Percentiles rank a stretch among this genome's conserved stretches.
phyloP scores from a whole-genome alignment of 2,329 filamentous ascomycete genomes.

The Achaetomium macrosporum region DNA sequence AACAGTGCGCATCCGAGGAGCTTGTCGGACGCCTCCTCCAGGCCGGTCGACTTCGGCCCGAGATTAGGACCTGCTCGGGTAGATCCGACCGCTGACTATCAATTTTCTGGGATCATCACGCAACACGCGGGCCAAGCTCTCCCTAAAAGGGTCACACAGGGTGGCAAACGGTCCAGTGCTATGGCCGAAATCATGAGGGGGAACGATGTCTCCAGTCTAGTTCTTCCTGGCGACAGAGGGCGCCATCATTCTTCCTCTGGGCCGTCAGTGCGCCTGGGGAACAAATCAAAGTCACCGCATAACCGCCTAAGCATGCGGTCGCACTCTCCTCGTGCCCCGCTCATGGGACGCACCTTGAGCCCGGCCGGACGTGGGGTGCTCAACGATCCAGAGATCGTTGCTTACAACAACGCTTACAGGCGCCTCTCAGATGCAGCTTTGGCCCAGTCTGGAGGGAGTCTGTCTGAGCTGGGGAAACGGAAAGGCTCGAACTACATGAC shows the following conservation, averaged over 20 bases:
- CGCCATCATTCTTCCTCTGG: conserved; percentile 36
- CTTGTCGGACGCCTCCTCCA: conserved; percentile 49
- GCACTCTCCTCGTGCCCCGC: conserved; percentile 39
- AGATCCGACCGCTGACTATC: conserved; percentile 50
- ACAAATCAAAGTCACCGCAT: conserved; percentile 50
- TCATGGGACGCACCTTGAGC: conserved; percentile 33
- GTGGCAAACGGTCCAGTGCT: conserved; percentile 33
- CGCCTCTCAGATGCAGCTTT: conserved; percentile 67
- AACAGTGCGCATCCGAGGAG: conserved; percentile 40
- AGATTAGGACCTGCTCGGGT: conserved; percentile 28
- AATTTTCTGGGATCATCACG: conserved; percentile 55
- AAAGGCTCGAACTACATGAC: conserved; percentile 44
- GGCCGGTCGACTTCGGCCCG: conserved; percentile 43
- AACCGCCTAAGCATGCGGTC: conserved; percentile 44
- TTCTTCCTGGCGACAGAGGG: conserved; percentile 43
- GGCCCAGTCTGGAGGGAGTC: conserved; percentile 54
- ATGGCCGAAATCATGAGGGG: conserved; percentile 52
- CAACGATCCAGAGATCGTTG: conserved; percentile 56
- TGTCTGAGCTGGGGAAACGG: conserved; percentile 56
- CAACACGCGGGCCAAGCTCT: conserved; percentile 43
- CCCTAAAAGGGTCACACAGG: conserved; percentile 48
- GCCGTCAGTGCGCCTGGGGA: conserved; percentile 30
- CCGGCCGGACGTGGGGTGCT: conserved; percentile 40
- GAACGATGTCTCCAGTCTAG: conserved; percentile 44
- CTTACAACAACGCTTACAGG: conserved; percentile 64